phyloP scores from a whole-genome alignment of 371 early-diverging fungal species.

The Rhizopus sp. region DNA sequence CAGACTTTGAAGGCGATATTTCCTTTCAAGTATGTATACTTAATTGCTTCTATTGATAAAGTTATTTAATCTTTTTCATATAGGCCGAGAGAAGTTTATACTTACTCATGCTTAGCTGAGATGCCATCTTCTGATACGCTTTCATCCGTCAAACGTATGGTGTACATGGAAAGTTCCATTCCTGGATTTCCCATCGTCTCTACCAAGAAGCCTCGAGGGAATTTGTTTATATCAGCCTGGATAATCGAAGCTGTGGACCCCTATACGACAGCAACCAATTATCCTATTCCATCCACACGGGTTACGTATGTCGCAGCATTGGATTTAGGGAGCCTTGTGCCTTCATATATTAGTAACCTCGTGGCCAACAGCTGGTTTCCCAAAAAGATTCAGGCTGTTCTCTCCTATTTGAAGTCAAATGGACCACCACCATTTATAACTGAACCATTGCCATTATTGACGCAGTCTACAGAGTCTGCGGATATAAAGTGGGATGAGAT shows the following conservation, averaged over 20 bases:
- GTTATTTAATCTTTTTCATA: not conserved
- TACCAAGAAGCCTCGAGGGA: constrained; percentile 40
- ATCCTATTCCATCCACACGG: constrained; percentile 62
- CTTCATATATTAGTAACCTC: constrained; percentile 56
- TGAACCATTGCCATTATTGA: constrained; percentile 15
- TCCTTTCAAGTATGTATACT: constrained; percentile 53
- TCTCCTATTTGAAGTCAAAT: constrained; percentile 47
- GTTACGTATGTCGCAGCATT: constrained; percentile 53
- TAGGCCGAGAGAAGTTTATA: constrained; percentile 39
- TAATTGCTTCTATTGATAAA: not conserved
- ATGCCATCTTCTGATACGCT: constrained; percentile 28
- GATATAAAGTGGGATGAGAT: constrained; percentile 17
- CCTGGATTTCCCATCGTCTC: constrained; percentile 28
- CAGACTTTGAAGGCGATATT: constrained; percentile 54
- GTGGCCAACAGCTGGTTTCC: constrained; percentile 41
- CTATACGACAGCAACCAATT: constrained; percentile 54
- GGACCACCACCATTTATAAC: constrained; percentile 52
- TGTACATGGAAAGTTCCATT: constrained; percentile 44
- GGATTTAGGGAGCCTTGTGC: constrained; percentile 55
- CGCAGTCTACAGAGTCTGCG: not conserved
- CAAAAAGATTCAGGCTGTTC: constrained; percentile 51
- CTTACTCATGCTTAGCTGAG: constrained; percentile 38
- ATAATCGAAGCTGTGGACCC: constrained; percentile 61
- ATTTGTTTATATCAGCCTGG: constrained; percentile 58
- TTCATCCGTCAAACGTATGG: constrained; percentile 23